Percentiles rank a stretch among this genome's conserved stretches.
Conservation (phyloP, 2,329 filamentous ascomycete genomes). For the Fusarium piperis region DNA sequence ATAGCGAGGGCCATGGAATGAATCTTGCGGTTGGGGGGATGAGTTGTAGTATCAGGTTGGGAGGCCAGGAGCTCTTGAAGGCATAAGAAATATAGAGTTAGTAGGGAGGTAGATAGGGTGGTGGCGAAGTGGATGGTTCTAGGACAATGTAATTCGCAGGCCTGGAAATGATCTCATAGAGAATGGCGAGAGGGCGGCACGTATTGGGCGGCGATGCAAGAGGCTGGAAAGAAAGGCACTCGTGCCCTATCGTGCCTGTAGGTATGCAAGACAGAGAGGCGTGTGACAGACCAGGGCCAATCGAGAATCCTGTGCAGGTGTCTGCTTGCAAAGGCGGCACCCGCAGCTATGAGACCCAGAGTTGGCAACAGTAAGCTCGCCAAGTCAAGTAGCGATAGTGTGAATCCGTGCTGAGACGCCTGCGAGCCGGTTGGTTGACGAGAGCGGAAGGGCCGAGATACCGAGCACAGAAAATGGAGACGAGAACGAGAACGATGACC, state of each 20-base stretch:
- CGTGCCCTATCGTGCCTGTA: constrained; percentile 19
- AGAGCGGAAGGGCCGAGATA: background rate
- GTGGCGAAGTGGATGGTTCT: constrained; percentile 11
- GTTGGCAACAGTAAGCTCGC: background rate
- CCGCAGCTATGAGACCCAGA: background rate
- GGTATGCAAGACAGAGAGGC: constrained; percentile 27
- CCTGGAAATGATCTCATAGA: constrained; percentile 6
- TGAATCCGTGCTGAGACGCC: background rate
- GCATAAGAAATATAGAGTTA: background rate
- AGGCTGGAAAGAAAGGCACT: constrained; percentile 15
- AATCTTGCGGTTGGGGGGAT: background rate
- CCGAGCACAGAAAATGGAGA: constrained; percentile 1
- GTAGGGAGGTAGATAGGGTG: background rate
- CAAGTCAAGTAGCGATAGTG: background rate
- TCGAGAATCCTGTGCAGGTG: constrained; percentile 11
- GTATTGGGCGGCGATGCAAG: constrained; percentile 19
- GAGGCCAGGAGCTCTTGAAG: constrained; percentile 2
- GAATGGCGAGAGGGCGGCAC: background rate
- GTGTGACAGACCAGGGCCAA: constrained; percentile 14
- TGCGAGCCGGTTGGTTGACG: background rate
- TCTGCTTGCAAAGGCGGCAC: constrained; percentile 10
- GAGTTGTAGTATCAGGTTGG: background rate
- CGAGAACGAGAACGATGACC: constrained; percentile 11
- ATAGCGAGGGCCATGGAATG: constrained; percentile 36
- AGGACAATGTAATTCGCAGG: constrained; percentile 3